phyloP scores from a whole-genome alignment of 208 protist species.

The Phytomonas sp. region DNA sequence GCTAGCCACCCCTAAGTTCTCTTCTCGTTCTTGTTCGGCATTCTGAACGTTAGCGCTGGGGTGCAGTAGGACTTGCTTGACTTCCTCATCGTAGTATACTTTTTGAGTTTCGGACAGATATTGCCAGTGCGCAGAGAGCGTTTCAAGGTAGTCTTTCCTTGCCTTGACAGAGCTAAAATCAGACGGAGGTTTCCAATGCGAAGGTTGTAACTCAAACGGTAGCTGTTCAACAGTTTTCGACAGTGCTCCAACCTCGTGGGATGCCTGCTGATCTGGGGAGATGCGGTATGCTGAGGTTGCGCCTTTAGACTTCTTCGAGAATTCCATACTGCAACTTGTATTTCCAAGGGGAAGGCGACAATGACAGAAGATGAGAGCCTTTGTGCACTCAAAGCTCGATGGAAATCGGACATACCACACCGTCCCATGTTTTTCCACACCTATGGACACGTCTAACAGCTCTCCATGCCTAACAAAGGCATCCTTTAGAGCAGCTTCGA shows the following conservation, averaged over 20 bases:
- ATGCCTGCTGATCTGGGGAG: not conserved
- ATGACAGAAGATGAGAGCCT: slow-evolving; percentile 37
- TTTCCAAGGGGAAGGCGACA: slow-evolving; percentile 28
- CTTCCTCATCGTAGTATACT: slow-evolving; percentile 70
- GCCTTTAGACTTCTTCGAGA: slow-evolving; percentile 12
- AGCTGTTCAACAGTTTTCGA: not conserved
- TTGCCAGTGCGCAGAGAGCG: slow-evolving; percentile 60
- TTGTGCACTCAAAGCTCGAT: slow-evolving; percentile 36
- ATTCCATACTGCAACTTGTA: slow-evolving; percentile 18
- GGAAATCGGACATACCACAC: slow-evolving; percentile 31
- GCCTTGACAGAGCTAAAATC: slow-evolving; percentile 32
- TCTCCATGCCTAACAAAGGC: not conserved
- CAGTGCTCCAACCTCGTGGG: not conserved
- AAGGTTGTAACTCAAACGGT: slow-evolving; percentile 23
- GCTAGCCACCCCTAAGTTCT: not conserved
- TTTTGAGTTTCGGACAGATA: slow-evolving; percentile 55
- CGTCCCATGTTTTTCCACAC: slow-evolving; percentile 3
- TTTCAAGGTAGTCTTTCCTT: slow-evolving; percentile 42
- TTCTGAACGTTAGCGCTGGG: not conserved
- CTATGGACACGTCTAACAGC: not conserved
- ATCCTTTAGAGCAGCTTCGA: slow-evolving; percentile 14
- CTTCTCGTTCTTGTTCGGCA: not conserved
- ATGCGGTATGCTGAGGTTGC: not conserved
- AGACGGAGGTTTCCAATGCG: slow-evolving; percentile 35
- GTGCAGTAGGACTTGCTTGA: slow-evolving; percentile 33